Evolutionary conservation across 805 yeast species (phyloP).

Genomic region (Hanseniaspora mollemarum): DNA sequence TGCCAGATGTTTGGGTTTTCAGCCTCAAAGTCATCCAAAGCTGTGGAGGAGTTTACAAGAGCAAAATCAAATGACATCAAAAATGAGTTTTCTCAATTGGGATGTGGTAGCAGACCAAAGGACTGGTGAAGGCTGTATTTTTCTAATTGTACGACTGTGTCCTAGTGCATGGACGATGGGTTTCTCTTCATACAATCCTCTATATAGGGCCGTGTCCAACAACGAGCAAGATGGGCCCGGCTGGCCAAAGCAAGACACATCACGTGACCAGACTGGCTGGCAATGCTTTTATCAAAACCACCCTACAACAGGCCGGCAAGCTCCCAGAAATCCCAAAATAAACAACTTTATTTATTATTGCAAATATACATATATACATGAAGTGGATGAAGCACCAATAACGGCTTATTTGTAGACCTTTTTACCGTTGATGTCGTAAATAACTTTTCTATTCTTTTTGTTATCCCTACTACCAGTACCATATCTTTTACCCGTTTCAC

Average conservation of each 20-base stretch:
- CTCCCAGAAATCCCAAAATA: neutral
- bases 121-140: too few relatives aligned
- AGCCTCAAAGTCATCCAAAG: neutral
- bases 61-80: neutral
- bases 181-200: too few relatives aligned
- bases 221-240: too few relatives aligned
- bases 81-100: neutral
- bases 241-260: too few relatives aligned
- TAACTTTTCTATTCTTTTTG: conserved; percentile 68
- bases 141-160: too few relatives aligned
- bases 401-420: conserved; percentile 30
- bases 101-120: neutral
- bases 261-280: too few relatives aligned
- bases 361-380: neutral
- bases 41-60: neutral
- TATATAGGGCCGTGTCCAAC: too few relatives aligned
- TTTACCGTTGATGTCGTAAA: conserved; percentile 57
- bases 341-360: neutral
- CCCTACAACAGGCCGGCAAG: neutral
- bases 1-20: neutral
- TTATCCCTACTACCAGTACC: conserved; percentile 84
- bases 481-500: conserved; percentile 80
- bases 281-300: too few relatives aligned
- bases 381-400: neutral
- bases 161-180: too few relatives aligned